Conservation (phyloP, 805 yeast species). For the Hanseniaspora vineae region DNA sequence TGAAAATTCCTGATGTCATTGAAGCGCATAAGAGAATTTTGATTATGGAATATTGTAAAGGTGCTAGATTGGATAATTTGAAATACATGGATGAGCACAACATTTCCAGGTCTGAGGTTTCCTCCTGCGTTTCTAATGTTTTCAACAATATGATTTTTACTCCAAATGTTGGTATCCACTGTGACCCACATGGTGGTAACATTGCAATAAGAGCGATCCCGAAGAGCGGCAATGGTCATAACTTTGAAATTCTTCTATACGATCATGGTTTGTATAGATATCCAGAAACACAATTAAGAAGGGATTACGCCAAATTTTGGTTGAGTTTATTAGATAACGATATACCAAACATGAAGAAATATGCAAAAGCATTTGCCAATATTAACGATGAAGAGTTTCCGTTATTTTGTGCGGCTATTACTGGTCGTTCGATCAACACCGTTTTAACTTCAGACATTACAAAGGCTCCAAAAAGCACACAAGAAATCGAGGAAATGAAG, state of each 20-base stretch:
- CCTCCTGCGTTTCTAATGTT: constrained; percentile 75
- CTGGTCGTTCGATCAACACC: constrained; percentile 79
- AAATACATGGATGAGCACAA: constrained; percentile 45
- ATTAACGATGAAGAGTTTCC: constrained; percentile 68
- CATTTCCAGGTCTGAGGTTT: constrained; percentile 67
- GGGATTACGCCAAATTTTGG: constrained; percentile 89
- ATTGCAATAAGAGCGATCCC: constrained; percentile 56
- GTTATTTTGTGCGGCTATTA: constrained; percentile 82
- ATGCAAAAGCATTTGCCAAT: constrained; percentile 71
- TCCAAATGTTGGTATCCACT: constrained; percentile 82
- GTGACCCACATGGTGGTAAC: constrained; percentile 98
- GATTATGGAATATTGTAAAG: constrained; percentile 78
- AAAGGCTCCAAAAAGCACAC: constrained; percentile 33
- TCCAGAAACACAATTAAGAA: constrained; percentile 62
- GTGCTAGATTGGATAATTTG: constrained; percentile 72
- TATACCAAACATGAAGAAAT: constrained; percentile 48
- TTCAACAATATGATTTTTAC: constrained; percentile 94
- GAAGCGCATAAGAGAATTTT: constrained; percentile 59
- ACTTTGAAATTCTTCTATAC: constrained; percentile 82
- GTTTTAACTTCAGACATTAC: constrained; percentile 55
- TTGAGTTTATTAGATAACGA: constrained; percentile 68
- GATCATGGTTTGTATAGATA: constrained; percentile 92
- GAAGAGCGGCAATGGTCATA: constrained; percentile 29
- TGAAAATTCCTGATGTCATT: constrained; percentile 62
- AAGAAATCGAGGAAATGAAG: constrained; percentile 61